A percentile compares a stretch with the other conserved stretches of the same genome.
These are phyloP conservation scores for Metschnikowia amazonensis DNA, from an alignment of 805 yeast species.

Conservation along the genomic window DNA sequence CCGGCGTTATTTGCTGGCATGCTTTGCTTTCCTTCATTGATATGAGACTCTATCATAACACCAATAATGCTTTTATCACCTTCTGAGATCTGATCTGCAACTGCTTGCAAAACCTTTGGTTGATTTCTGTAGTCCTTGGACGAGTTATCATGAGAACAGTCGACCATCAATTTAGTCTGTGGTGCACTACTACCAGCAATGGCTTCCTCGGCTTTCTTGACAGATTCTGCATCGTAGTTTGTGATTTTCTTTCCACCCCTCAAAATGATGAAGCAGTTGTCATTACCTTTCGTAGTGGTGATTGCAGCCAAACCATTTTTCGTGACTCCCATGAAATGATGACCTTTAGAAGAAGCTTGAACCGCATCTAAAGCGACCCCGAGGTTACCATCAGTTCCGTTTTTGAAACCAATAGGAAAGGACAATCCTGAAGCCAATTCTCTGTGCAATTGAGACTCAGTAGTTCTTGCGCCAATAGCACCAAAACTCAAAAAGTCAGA, in stretches of 20 bases:
- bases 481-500: slow-evolving; percentile 93
- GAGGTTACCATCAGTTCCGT: slow-evolving; percentile 94
- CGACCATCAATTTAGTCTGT: slow-evolving; percentile 74
- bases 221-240: slow-evolving; percentile 76
- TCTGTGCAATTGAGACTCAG: slow-evolving; percentile 96
- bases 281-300: slow-evolving; percentile 91
- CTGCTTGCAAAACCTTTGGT: slow-evolving; percentile 76
- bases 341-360: slow-evolving; percentile 87
- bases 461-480: slow-evolving; percentile 98
- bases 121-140: slow-evolving; percentile 88
- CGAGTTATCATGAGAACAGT: slow-evolving; percentile 97
- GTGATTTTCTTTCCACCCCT: slow-evolving; percentile 96
- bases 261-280: slow-evolving; percentile 83
- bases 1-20: slow-evolving; percentile 67
- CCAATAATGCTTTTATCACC: slow-evolving; percentile 85
- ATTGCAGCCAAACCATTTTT: slow-evolving; percentile 96
- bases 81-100: slow-evolving; percentile 71
- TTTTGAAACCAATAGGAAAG: slow-evolving; percentile 97
- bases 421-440: slow-evolving; percentile 95
- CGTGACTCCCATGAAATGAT: slow-evolving; percentile 91
- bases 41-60: slow-evolving; percentile 92
- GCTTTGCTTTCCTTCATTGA: slow-evolving; percentile 86
- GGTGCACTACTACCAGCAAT: slow-evolving; percentile 45
- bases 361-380: slow-evolving; percentile 95
- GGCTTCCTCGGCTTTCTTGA: slow-evolving; percentile 50